These are phyloP conservation scores for Diaporthe batatas DNA, from an alignment of 2,329 filamentous ascomycete genomes.

Conservation along the genomic window DNA sequence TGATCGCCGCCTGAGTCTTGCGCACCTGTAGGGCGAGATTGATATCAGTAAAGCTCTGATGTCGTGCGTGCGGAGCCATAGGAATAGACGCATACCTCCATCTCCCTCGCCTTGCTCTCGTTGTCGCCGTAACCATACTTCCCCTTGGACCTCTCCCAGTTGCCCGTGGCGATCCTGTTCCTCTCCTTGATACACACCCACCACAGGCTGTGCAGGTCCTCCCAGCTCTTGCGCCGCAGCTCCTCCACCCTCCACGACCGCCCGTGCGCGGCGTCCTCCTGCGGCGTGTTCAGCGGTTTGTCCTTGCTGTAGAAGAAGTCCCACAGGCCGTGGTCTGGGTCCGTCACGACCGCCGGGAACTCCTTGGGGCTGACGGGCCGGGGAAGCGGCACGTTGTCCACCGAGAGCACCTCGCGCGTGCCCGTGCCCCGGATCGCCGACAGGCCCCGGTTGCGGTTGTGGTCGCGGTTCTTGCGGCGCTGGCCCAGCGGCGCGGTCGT, in stretches of 20 bases:
- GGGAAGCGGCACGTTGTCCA: conserved; percentile 79
- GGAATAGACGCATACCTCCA: conserved; percentile 67
- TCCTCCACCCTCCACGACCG: conserved; percentile 88
- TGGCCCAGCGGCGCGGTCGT: conserved; percentile 48
- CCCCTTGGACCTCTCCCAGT: conserved; percentile 75
- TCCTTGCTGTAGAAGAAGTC: conserved; percentile 85
- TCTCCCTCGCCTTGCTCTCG: conserved; percentile 74
- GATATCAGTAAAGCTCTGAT: conserved; percentile 10
- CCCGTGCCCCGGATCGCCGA: conserved; percentile 85
- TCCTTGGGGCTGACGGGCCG: conserved; percentile 68
- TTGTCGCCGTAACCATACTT: conserved; percentile 80
- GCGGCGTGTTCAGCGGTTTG: conserved; percentile 77
- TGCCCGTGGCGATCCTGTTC: conserved; percentile 87
- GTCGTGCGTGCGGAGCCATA: neutral
- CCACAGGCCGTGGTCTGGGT: conserved; percentile 89
- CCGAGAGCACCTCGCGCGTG: conserved; percentile 78
- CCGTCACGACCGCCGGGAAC: conserved; percentile 69
- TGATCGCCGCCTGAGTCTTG: conserved; percentile 84
- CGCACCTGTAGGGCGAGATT: conserved; percentile 68
- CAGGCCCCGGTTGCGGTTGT: conserved; percentile 84
- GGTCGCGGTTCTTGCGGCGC: conserved; percentile 66
- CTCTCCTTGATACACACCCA: conserved; percentile 94
- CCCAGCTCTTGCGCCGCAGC: conserved; percentile 90
- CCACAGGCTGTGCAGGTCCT: conserved; percentile 92
- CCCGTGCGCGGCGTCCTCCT: conserved; percentile 79